phyloP scores from a whole-genome alignment of 495 filamentous ascomycete genomes.

The Neurospora tetraspora region DNA sequence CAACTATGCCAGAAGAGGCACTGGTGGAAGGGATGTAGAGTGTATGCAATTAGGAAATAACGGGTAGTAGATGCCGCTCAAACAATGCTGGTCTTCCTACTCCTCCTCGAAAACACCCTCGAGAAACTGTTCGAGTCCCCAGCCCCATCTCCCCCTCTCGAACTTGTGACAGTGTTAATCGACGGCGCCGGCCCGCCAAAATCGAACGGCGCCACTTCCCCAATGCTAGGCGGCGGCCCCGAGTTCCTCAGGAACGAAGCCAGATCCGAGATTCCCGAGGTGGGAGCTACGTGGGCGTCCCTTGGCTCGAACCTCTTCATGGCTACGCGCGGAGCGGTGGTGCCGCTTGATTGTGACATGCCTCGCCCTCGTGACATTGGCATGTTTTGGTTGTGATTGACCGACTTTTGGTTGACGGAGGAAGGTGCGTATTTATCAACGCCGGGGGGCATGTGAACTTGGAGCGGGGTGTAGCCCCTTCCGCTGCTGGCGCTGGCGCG shows the following conservation, averaged over 20 bases:
- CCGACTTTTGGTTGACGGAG: constrained; percentile 1
- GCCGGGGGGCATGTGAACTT: constrained; percentile 29
- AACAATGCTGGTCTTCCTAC: constrained; percentile 19
- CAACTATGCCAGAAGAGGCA: neutral
- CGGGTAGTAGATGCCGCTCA: neutral
- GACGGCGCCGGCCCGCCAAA: neutral
- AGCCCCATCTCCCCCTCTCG: neutral
- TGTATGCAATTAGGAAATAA: neutral
- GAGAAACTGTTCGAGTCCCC: constrained; percentile 4
- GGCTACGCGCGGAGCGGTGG: constrained; percentile 22
- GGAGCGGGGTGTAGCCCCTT: constrained; percentile 37
- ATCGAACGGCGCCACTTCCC: constrained; percentile 4
- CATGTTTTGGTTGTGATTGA: constrained; percentile 5
- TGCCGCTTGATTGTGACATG: neutral
- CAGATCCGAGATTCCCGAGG: constrained; percentile 53
- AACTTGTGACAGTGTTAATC: neutral
- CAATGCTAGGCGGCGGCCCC: constrained; percentile 49
- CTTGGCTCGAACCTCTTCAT: constrained; percentile 46
- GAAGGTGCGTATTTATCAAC: constrained; percentile 17
- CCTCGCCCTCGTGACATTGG: neutral
- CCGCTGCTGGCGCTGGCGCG: constrained; percentile 17
- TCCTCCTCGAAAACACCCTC: constrained; percentile 12
- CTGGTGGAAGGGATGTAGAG: neutral
- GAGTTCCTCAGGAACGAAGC: constrained; percentile 73
- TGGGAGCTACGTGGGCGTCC: constrained; percentile 31